Evolutionary conservation across 2,329 filamentous ascomycete species (phyloP).

Genomic region (Moelleriella libera): DNA sequence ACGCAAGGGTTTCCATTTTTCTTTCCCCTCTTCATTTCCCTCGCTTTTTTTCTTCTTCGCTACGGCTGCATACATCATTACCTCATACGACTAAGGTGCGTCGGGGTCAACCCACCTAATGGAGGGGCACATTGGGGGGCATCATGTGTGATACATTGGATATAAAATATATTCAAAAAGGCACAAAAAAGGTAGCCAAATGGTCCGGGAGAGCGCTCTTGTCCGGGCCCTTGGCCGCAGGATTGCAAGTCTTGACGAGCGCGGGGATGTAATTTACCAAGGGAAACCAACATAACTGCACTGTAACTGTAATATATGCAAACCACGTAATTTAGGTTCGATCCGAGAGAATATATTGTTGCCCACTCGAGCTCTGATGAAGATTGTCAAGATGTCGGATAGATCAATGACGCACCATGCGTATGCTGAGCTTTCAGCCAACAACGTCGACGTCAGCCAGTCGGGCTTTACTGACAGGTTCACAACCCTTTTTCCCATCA

Average conservation of each 20-base stretch:
- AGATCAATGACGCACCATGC: too few species aligned
- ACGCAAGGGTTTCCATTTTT: not conserved
- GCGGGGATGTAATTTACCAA: conserved; percentile 3
- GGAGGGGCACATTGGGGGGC: not conserved
- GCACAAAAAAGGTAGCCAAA: not conserved
- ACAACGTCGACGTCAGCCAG: too few species aligned
- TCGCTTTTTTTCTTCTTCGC: not conserved
- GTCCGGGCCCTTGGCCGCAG: not conserved
- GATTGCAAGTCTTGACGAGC: not conserved
- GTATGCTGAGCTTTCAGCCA: too few species aligned
- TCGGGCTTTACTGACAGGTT: too few species aligned
- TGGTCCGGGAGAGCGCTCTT: not conserved
- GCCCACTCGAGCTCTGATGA: not conserved
- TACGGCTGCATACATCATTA: conserved; percentile 3
- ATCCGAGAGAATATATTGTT: not conserved
- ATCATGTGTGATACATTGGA: not conserved
- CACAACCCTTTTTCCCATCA: too few species aligned
- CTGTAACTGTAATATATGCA: conserved; percentile 3
- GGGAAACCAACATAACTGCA: conserved; percentile 1
- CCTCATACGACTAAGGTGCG: not conserved
- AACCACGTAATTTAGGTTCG: conserved; percentile 2
- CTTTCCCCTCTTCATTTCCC: not conserved
- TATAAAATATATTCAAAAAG: not conserved
- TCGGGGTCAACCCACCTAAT: not conserved
- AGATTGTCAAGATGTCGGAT: too few species aligned